Base-by-base conservation (phyloP, 306 rosid species). In the Vigna unguiculata region DNA sequence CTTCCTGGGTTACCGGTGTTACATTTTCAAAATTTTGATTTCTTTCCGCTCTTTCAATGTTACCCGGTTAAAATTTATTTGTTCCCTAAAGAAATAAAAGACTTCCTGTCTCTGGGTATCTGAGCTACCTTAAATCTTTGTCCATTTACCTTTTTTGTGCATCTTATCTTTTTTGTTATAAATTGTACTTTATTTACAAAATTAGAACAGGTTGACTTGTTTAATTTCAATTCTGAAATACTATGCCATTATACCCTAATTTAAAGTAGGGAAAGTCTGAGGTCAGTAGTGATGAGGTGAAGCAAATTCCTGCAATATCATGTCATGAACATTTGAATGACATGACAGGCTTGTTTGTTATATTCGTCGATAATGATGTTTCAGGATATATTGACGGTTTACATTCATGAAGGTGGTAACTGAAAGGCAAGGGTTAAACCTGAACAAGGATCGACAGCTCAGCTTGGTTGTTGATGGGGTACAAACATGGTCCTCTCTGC, bases 281-380 rank as follows among this genome's bases (percentile, higher is more conserved):
- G n/a, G 13, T 6, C 67, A 47, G 16, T 30, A 30, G 30, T n/a
- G 24, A 54, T 67, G 58, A 20, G 49, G 34, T 77, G 75, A 67
- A 54, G 19, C 21, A 19, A 57, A 16, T 69, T 20, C 13, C 51
- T 57, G 45, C 28, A 6, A 47, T 61, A 43, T 32, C 5, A 19
- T 57, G 52, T 14, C 19, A 46, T 36, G 20, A 45, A 46, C 30
- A 64, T 52, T 25, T 55, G 61, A 41, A 67, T 54, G 17, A 28
- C 15, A 67, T 54, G 17, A 28, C 15, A 54, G 22, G 22, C 34
- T 28, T 25, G 41, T 59, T 59, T 58, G 24, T 68, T 46, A 54
- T 65, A 62, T 69, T 70, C 9, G 12, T 30, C 30, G 48, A 43
- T 41, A 11, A 41, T 67, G 72, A 40, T 68, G 46, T 78, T 54